phyloP scores from a whole-genome alignment of 495 filamentous ascomycete genomes.

The Hypomontagnella submonticulosa region DNA sequence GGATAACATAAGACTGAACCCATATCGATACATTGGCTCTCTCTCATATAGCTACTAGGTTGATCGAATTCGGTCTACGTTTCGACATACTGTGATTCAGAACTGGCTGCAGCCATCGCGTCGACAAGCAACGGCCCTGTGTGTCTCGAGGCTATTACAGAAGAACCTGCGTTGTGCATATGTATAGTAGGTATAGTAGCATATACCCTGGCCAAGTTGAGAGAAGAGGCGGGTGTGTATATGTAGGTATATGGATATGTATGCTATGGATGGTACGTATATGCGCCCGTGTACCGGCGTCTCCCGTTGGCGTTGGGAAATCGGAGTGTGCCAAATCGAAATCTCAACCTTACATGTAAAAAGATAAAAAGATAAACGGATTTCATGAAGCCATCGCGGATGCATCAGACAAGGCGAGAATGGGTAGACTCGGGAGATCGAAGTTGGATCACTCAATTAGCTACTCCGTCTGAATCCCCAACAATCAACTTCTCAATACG shows the following conservation, averaged over 20 bases:
- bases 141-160: slow-evolving; percentile 20
- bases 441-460: slow-evolving; percentile 9
- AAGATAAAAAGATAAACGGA: too few relatives aligned
- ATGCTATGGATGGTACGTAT: slow-evolving; percentile 1
- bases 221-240: slow-evolving; percentile 18
- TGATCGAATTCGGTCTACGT: slow-evolving; percentile 17
- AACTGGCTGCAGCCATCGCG: slow-evolving; percentile 20
- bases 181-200: slow-evolving; percentile 9
- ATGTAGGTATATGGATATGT: slow-evolving; percentile 3
- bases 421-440: neutral
- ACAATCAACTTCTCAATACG: slow-evolving; percentile 1
- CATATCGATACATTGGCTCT: neutral
- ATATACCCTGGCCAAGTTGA: slow-evolving; percentile 31
- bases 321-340: too few relatives aligned
- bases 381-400: slow-evolving; percentile 20
- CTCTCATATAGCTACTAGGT: slow-evolving; percentile 10
- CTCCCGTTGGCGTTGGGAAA: too few relatives aligned
- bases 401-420: neutral
- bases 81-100: slow-evolving; percentile 25
- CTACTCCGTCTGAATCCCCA: slow-evolving; percentile 4
- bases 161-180: slow-evolving; percentile 30
- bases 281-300: neutral
- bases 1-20: neutral
- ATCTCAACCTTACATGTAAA: too few relatives aligned
- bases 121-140: slow-evolving; percentile 9